Evolutionary conservation across 108 stramenopile species (phyloP), one percentile per base, ranked within the genome.

Genomic region (Discostella pseudostelligera): DNA sequence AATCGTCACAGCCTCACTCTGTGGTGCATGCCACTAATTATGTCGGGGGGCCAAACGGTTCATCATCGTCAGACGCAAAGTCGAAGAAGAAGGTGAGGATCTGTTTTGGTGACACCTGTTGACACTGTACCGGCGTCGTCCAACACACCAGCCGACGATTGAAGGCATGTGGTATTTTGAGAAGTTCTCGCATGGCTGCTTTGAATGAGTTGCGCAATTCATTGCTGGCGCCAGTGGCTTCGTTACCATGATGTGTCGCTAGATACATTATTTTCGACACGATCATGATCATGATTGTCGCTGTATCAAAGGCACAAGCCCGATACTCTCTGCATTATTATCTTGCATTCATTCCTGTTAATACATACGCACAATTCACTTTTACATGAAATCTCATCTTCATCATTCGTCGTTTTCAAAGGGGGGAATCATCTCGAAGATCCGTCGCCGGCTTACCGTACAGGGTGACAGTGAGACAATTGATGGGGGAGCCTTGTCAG

Each of bases 391-490:
- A 56, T 56, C 32, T 32, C 32, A 32, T 32, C 32, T 5, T 32
- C 32, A 4, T 32, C 4, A 32, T 32, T 5, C 3, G 67, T 13
- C 5, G 28, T 16, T 65, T 59, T 39, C 3, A 39, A 56, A 79
- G 73, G 65, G 62, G 37, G 78, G 78, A 12, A 62, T 79, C 49
- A 74, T 80, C 28, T 76, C 70, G 19, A 90, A 88, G 75, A 87
- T 93, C 86, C 87, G 92, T 35, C 89, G 92, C 70, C 92, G 92
- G 79, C 79, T 93, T 59, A 93, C 92, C 12, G 92, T 93, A 1
- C 72, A 79, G 61, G 86, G 86, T 39, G 83, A 87, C 21, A 87
- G 78, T 60, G 82, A 86, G 44, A 87, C 79, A 39, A 87, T 93
- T 67, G 92, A 93, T 78, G 92, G 92, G 48, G 65, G 29, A 20